These are phyloP conservation scores for Aureobasidium zeae DNA, from an alignment of 2,329 filamentous ascomycete genomes.

Conservation along the genomic window DNA sequence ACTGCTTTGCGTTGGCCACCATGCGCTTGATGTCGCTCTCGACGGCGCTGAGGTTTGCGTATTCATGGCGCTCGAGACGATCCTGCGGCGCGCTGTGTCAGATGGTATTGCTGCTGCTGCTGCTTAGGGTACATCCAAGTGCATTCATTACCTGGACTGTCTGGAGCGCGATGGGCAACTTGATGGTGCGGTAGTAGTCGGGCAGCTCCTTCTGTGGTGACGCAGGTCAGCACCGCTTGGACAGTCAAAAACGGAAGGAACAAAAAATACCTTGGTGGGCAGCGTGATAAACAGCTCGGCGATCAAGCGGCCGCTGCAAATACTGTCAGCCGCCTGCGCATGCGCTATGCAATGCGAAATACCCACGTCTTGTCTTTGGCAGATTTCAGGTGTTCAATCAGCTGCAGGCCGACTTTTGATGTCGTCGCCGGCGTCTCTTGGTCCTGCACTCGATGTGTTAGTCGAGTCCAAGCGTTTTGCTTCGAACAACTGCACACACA, in stretches of 20 bases:
- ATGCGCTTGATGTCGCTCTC: constrained; percentile 84
- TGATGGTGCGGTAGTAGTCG: constrained; percentile 69
- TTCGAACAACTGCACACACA: no score
- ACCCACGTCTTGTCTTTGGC: constrained; percentile 72
- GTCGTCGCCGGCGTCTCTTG: constrained; percentile 14
- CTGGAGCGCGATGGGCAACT: constrained; percentile 69
- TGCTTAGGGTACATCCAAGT: background rate
- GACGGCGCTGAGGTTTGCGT: constrained; percentile 60
- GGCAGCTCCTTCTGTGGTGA: constrained; percentile 45
- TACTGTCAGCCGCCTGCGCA: background rate
- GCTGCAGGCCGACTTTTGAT: constrained; percentile 54
- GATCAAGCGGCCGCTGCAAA: constrained; percentile 17
- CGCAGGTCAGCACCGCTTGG: constrained; percentile 50
- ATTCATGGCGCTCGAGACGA: constrained; percentile 60
- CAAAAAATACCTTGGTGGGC: constrained; percentile 14
- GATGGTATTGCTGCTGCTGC: background rate
- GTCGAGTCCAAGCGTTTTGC: constrained; percentile 12
- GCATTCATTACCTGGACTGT: constrained; percentile 53
- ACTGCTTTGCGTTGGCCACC: constrained; percentile 79
- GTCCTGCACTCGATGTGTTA: background rate
- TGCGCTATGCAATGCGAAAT: background rate
- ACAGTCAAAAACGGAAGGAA: background rate
- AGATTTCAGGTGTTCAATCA: constrained; percentile 64
- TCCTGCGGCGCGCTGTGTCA: constrained; percentile 28
- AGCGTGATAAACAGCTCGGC: constrained; percentile 17